Percentiles rank a stretch among this genome's conserved stretches.
Evolutionary conservation across 2,329 filamentous ascomycete genomes (phyloP).

Genomic region (Penicillium nordicum): DNA sequence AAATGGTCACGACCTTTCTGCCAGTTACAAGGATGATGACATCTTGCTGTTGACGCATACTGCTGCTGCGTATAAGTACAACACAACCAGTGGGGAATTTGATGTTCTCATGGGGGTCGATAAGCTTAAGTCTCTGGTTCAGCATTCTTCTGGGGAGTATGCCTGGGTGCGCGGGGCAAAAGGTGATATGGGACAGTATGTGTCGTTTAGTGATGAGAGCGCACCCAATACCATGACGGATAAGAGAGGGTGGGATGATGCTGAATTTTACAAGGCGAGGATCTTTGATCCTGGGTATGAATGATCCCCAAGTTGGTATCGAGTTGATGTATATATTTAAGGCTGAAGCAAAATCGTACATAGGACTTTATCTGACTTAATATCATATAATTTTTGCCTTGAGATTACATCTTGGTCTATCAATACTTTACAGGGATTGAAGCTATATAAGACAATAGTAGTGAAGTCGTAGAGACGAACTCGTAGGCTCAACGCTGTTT

Average conservation of each 20-base stretch:
- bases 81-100: too few species aligned
- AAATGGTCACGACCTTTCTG: not conserved
- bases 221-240: not conserved
- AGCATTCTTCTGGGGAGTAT: too few species aligned
- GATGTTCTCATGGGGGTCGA: too few species aligned
- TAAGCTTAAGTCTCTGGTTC: too few species aligned
- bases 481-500: not conserved
- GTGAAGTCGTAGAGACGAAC: not conserved
- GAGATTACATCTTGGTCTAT: not conserved
- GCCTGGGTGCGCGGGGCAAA: too few species aligned
- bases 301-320: not conserved
- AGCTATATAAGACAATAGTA: not conserved
- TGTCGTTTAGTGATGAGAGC: not conserved
- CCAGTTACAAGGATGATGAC: not conserved
- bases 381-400: not conserved
- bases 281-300: not conserved
- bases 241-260: not conserved
- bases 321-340: not conserved
- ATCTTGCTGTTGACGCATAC: too few species aligned
- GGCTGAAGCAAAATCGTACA: not conserved
- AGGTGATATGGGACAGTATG: too few species aligned
- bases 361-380: not conserved
- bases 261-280: not conserved
- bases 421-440: not conserved
- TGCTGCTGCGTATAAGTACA: too few species aligned